Evolutionary conservation across 2,329 filamentous ascomycete genomes (phyloP).

Genomic region (Epichloe hybrida): DNA sequence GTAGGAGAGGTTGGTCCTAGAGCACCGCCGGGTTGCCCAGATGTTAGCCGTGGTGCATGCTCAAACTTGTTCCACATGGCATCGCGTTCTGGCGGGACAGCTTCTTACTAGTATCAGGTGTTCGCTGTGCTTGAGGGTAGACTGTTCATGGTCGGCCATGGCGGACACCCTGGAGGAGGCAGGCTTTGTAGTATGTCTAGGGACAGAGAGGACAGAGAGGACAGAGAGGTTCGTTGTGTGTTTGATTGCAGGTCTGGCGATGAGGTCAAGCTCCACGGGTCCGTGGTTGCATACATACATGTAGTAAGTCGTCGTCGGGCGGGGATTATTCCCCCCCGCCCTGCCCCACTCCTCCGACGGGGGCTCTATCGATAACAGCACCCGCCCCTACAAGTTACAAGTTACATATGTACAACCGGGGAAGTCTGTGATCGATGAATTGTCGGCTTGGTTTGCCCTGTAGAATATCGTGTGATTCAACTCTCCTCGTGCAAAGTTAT

Average conservation of each 20-base stretch:
- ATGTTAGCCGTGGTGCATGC: not conserved
- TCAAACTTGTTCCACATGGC: not conserved
- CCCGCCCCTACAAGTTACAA: no score
- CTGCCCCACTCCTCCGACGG: not conserved
- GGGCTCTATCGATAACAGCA: not conserved
- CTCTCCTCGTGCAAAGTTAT: no score
- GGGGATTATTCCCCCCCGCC: not conserved
- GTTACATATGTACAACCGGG: no score
- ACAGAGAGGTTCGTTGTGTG: no score
- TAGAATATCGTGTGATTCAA: no score
- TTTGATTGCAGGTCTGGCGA: not conserved
- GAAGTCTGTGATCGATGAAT: no score
- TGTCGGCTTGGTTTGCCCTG: not conserved
- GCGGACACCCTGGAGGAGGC: constrained; percentile 7
- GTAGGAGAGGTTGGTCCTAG: constrained; percentile 87
- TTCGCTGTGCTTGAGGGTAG: constrained; percentile 59
- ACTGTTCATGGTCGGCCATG: constrained; percentile 49
- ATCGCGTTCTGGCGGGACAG: not conserved
- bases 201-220: no score
- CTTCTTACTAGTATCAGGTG: constrained; percentile 57
- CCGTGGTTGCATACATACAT: not conserved
- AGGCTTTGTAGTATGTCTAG: not conserved
- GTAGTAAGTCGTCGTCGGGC: not conserved
- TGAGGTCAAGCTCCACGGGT: not conserved
- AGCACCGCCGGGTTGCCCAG: no score